Conservation (phyloP, 257 asterid genomes). For the Oldenlandia corymbosa region DNA sequence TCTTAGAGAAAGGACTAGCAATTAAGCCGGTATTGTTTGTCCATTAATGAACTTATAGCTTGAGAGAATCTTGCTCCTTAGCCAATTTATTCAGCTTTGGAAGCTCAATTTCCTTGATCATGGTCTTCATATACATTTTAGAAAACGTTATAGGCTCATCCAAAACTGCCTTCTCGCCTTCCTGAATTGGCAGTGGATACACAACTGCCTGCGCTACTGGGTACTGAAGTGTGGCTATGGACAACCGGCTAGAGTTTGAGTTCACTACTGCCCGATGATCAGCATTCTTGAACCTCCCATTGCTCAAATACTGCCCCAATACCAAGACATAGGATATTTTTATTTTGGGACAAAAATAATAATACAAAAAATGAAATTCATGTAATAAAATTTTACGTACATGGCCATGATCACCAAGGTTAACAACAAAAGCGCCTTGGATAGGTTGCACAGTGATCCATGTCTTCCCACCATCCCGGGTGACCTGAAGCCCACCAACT, state of each 20-base stretch:
- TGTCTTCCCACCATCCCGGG: slow-evolving; percentile 70
- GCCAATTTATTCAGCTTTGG: slow-evolving; percentile 58
- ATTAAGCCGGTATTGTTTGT: slow-evolving; percentile 36
- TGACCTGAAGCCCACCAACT: slow-evolving; percentile 92
- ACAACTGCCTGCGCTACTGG: slow-evolving; percentile 69
- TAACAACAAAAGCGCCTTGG: slow-evolving; percentile 79
- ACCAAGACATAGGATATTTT: not conserved
- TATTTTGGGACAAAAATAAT: not conserved
- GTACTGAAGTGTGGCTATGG: slow-evolving; percentile 78
- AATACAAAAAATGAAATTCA: too few relatives aligned
- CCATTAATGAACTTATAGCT: slow-evolving; percentile 28
- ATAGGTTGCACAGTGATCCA: slow-evolving; percentile 95
- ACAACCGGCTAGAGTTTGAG: slow-evolving; percentile 57
- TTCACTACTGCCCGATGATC: slow-evolving; percentile 91
- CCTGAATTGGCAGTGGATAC: slow-evolving; percentile 52
- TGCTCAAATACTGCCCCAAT: slow-evolving; percentile 59
- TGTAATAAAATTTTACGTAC: slow-evolving; percentile 29
- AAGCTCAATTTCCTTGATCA: slow-evolving; percentile 65
- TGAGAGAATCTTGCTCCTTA: slow-evolving; percentile 33
- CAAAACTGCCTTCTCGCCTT: slow-evolving; percentile 50
- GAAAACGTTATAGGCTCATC: slow-evolving; percentile 52
- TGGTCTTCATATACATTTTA: slow-evolving; percentile 79
- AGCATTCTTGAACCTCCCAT: slow-evolving; percentile 92
- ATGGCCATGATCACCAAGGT: slow-evolving; percentile 83
- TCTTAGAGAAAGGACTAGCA: too few relatives aligned